A percentile compares a stretch with the other conserved stretches of the same genome.
These are phyloP conservation scores for Schoenoplectus tabernaemontani DNA, from an alignment of 202 grass and related monocot genomes.

Conservation along the genomic window DNA sequence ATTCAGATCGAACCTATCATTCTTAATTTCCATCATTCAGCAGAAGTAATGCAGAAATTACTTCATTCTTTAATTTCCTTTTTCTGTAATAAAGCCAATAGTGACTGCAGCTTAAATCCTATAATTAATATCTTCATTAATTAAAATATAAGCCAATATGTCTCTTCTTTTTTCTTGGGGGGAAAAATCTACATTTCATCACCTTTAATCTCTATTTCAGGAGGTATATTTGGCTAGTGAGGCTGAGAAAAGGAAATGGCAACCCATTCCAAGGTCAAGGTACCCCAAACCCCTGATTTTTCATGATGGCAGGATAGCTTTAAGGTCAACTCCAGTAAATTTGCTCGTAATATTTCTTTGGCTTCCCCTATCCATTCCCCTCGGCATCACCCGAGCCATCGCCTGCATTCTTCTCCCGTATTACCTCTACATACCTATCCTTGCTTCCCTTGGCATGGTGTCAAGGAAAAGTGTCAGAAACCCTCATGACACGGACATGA, in stretches of 20 bases:
- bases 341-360: constrained; percentile 60
- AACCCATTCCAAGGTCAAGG: constrained; percentile 31
- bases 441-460: constrained; percentile 53
- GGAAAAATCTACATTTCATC: background rate
- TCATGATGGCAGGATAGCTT: constrained; percentile 77
- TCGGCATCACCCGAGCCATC: constrained; percentile 34
- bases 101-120: background rate
- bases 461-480: constrained; percentile 21
- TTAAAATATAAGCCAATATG: background rate
- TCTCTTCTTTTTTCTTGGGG: background rate
- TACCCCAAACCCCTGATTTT: constrained; percentile 63
- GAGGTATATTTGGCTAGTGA: constrained; percentile 44
- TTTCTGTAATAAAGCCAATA: background rate
- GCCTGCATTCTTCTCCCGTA: constrained; percentile 42
- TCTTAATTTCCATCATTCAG: background rate
- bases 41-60: background rate
- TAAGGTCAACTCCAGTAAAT: constrained; percentile 43
- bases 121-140: background rate
- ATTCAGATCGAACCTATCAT: background rate
- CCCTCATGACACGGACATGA: background rate
- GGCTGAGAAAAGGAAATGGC: constrained; percentile 35
- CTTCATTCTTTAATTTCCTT: background rate
- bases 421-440: constrained; percentile 38
- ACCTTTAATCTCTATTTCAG: constrained; percentile 27
- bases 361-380: constrained; percentile 40